Percentiles rank a stretch among this genome's conserved stretches.
Evolutionary conservation across 176 grass and related monocot genomes (phyloP).

Genomic region (Triticum dicoccoides): DNA sequence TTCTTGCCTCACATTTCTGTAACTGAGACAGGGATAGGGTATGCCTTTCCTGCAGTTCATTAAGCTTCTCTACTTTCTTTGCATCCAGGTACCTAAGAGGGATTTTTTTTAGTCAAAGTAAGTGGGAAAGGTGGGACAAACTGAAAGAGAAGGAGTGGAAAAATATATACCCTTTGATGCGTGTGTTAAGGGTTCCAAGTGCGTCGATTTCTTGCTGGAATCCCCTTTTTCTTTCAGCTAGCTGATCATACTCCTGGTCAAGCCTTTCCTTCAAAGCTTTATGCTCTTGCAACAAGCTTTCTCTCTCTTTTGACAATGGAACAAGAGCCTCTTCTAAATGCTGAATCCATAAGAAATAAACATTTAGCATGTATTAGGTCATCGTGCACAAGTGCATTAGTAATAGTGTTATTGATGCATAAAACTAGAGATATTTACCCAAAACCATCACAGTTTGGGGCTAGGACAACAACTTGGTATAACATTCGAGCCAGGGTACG

Average conservation of each 20-base stretch:
- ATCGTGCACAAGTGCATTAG: constrained; percentile 4
- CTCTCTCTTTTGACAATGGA: constrained; percentile 66
- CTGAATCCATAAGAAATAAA: constrained; percentile 40
- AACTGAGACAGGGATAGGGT: constrained; percentile 43
- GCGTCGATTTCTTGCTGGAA: constrained; percentile 85
- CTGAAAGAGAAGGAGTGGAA: background rate
- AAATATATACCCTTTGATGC: constrained; percentile 66
- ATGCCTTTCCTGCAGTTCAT: constrained; percentile 58
- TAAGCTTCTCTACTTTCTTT: constrained; percentile 69
- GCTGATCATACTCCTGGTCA: constrained; percentile 64
- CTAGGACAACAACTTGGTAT: too few relatives aligned
- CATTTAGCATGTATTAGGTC: constrained; percentile 1
- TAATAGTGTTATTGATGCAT: constrained; percentile 8
- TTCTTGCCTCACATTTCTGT: constrained; percentile 48
- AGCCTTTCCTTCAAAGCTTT: constrained; percentile 51
- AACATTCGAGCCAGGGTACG: too few relatives aligned
- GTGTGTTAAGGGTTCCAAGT: constrained; percentile 47
- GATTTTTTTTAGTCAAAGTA: constrained; percentile 19
- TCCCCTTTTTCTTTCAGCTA: constrained; percentile 66
- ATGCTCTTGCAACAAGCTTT: constrained; percentile 67
- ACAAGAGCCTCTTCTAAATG: constrained; percentile 70
- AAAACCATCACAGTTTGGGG: too few relatives aligned
- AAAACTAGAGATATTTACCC: background rate
- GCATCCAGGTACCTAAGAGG: constrained; percentile 68
- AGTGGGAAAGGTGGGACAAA: background rate